Conservation (phyloP, 805 yeast genomes). For the Saccharomyces mikatae region DNA sequence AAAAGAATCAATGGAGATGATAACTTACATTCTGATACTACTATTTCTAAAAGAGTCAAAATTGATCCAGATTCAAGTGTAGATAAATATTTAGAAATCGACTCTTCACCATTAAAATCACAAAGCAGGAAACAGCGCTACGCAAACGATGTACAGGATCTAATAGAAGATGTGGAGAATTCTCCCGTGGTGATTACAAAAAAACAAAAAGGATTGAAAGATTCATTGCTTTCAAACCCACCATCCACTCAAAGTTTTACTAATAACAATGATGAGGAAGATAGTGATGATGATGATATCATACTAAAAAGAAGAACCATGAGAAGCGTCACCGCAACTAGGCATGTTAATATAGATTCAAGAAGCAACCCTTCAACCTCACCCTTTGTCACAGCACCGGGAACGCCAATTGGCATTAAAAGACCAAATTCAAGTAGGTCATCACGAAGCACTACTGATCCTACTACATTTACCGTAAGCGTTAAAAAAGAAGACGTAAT, state of each 20-base stretch:
- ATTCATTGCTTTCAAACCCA: constrained; percentile 1
- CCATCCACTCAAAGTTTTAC: constrained; percentile 2
- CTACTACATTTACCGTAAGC: constrained; percentile 12
- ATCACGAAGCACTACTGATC: constrained; percentile 3
- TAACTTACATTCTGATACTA: neutral
- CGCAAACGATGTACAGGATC: constrained; percentile 7
- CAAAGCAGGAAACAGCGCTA: constrained; percentile 3
- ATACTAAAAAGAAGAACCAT: constrained; percentile 24
- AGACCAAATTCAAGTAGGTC: neutral
- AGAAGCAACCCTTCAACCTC: constrained; percentile 19
- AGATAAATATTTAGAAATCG: constrained; percentile 7
- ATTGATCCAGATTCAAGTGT: constrained; percentile 6
- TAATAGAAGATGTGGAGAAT: constrained; percentile 16
- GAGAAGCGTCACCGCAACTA: constrained; percentile 22
- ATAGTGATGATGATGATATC: constrained; percentile 29
- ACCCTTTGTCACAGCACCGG: constrained; percentile 30
- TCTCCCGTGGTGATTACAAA: constrained; percentile 16
- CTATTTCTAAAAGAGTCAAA: constrained; percentile 11
- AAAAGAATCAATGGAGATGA: neutral
- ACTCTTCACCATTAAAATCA: constrained; percentile 24
- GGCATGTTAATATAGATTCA: constrained; percentile 22
- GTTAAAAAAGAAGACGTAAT: constrained; percentile 27
- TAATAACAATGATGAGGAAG: constrained; percentile 32
- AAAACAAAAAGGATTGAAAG: neutral
- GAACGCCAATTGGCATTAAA: constrained; percentile 18